phyloP scores from a whole-genome alignment of 371 early-diverging fungal genomes.

The Mucor irregularis region DNA sequence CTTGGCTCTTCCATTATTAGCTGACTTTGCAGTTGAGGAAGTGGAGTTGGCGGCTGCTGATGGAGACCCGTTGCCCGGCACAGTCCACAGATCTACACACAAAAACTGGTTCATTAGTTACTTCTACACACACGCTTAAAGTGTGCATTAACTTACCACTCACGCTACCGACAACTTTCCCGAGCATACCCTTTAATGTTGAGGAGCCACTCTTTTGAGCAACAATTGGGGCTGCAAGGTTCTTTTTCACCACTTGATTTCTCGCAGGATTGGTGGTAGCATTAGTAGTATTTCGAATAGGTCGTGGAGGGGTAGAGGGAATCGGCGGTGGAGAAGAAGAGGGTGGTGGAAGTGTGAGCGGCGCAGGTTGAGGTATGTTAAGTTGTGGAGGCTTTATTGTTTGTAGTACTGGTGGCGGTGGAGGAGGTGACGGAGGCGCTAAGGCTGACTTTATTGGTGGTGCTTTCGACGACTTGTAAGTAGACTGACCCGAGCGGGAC shows the following conservation, averaged over 20 bases:
- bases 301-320: conserved; percentile 27
- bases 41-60: conserved; percentile 8
- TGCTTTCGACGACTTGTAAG: too few species aligned
- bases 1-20: conserved; percentile 50
- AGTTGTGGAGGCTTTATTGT: background rate
- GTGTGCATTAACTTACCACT: conserved; percentile 44
- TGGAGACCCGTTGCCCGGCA: conserved; percentile 6
- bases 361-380: background rate
- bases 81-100: conserved; percentile 24
- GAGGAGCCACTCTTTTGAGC: conserved; percentile 28
- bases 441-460: too few species aligned
- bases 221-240: conserved; percentile 7
- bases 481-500: too few species aligned
- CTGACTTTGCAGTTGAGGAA: background rate
- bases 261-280: too few species aligned
- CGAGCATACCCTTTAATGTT: conserved; percentile 64
- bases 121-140: background rate
- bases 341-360: conserved; percentile 3
- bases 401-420: conserved; percentile 18
- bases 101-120: background rate
- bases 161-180: conserved; percentile 58
- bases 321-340: conserved; percentile 24
- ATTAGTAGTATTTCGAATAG: conserved; percentile 6
- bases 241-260: too few species aligned
- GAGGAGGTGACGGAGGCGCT: conserved; percentile 28